phyloP scores from a whole-genome alignment of 1,284 basidiomycete genomes.

The Chalciporus sp. region DNA sequence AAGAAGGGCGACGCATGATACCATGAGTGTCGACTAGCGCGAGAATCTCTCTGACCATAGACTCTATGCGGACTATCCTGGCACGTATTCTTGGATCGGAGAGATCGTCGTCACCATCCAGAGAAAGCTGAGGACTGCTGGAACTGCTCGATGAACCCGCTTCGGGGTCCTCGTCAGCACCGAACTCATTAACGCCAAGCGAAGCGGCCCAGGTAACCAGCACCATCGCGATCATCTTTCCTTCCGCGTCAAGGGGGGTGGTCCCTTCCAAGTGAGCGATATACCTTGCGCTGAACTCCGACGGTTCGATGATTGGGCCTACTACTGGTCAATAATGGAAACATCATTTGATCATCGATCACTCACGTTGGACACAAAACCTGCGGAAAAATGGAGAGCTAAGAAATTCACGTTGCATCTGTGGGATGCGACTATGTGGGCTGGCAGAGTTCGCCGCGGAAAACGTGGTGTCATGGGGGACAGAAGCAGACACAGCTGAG shows the following conservation, averaged over 20 bases:
- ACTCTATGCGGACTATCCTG: conserved; percentile 38
- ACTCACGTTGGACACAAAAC: conserved; percentile 80
- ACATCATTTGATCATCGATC: conserved; percentile 12
- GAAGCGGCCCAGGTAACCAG: conserved; percentile 85
- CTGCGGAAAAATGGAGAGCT: conserved; percentile 79
- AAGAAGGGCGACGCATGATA: conserved; percentile 77
- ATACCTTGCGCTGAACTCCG: conserved; percentile 75
- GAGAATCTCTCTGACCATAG: conserved; percentile 74
- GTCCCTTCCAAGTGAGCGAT: conserved; percentile 59
- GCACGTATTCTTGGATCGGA: conserved; percentile 23
- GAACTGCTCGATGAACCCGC: conserved; percentile 24
- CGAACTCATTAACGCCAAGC: conserved; percentile 81
- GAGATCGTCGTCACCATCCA: conserved; percentile 19
- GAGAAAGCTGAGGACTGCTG: conserved; percentile 12
- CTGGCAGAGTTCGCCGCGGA: conserved; percentile 19
- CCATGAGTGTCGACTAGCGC: conserved; percentile 78
- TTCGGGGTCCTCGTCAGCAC: conserved; percentile 40
- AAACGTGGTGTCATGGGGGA: conserved; percentile 37
- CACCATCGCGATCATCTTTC: conserved; percentile 65
- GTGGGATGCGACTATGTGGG: conserved; percentile 56
- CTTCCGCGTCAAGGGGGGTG: conserved; percentile 57
- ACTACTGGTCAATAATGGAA: conserved; percentile 5
- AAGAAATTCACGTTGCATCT: conserved; percentile 78
- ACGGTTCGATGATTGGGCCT: conserved; percentile 75
- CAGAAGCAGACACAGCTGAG: conserved; percentile 30